Base-by-base conservation (phyloP, 768 basidiomycete species). In the Trametopsis cervina region DNA sequence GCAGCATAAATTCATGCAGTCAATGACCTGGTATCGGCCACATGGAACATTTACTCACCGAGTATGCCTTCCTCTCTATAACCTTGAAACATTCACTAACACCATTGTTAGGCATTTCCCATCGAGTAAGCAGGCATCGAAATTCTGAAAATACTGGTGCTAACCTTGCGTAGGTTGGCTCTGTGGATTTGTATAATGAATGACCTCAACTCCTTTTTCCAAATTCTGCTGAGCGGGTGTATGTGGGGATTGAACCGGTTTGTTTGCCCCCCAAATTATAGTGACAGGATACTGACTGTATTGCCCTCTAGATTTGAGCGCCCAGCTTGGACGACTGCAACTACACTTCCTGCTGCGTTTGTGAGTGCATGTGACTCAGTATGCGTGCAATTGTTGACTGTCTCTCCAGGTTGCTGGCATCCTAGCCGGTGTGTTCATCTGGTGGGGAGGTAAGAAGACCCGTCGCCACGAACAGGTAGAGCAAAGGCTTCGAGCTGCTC, bases 21-120 rank as follows among this genome's bases (percentile, higher is more conserved):
- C 76, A 36, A 80, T 89, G 65, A 89, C 88, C 1, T 93, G 89
- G 89, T 93, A 91, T 65, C 69, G 85, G 44, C 78, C 89, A 5
- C 89, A 93, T 62, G 86, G 85, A 17, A 89, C 87, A 11, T 81
- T 81, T 50, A 89, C 89, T 0, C 89, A 86, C 57, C 66, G 83
- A 50, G 84, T 82, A 56, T 54, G 74, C 48, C 36, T 23, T 29
- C 29, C 25, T 6, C 35, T 12, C 26, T 27, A 15, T 7, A 12
- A 4, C 17, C 22, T 15, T 42, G 11, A 11, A 5, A 22, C 22
- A 22, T 20, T 18, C 10, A 52, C 36, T 48, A 35, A 49, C 77
- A 71, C 73, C 74, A 21, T 42, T 36, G 11, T 4, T 38, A 85
- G 82, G 83, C 83, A 18, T 85, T 84, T 57, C 81, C 83, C 13